phyloP scores from a whole-genome alignment of 108 stramenopile genomes.

The Pinguiococcus pyrenoidosus region DNA sequence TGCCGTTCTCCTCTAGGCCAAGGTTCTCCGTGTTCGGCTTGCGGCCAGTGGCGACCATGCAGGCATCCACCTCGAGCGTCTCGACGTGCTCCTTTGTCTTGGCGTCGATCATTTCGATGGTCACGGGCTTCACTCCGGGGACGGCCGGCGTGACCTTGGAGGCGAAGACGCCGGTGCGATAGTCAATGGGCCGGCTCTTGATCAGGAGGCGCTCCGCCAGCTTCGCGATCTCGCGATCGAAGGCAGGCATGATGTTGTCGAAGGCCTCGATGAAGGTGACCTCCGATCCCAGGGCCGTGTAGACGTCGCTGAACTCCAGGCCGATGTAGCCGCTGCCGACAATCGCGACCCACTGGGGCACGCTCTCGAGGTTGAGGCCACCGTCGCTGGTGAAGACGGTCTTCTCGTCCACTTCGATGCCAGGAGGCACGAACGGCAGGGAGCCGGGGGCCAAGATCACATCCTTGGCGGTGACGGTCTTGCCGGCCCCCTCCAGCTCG shows the following conservation, averaged over 20 bases:
- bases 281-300: constrained; percentile 89
- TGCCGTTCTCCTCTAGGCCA: constrained; percentile 69
- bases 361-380: constrained; percentile 66
- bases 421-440: constrained; percentile 91
- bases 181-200: constrained; percentile 79
- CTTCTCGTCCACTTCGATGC: constrained; percentile 82
- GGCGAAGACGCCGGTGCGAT: constrained; percentile 53
- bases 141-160: constrained; percentile 75
- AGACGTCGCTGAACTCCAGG: constrained; percentile 91
- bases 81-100: constrained; percentile 94
- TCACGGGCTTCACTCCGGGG: constrained; percentile 86
- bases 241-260: constrained; percentile 80
- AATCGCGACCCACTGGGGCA: constrained; percentile 94
- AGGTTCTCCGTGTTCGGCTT: constrained; percentile 85
- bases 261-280: constrained; percentile 90
- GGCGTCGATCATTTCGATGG: constrained; percentile 97
- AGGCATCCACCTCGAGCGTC: constrained; percentile 88
- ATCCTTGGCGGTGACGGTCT: constrained; percentile 59
- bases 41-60: constrained; percentile 95
- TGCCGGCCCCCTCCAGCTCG: constrained; percentile 60
- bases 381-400: constrained; percentile 96
- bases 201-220: constrained; percentile 85
- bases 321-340: constrained; percentile 97
- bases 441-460: constrained; percentile 96
- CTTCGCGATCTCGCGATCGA: constrained; percentile 91